Percentiles rank a stretch among this genome's conserved stretches.
These are phyloP conservation scores for Berkeleyomyces basicola DNA, from an alignment of 2,329 filamentous ascomycete genomes.

Conservation along the genomic window DNA sequence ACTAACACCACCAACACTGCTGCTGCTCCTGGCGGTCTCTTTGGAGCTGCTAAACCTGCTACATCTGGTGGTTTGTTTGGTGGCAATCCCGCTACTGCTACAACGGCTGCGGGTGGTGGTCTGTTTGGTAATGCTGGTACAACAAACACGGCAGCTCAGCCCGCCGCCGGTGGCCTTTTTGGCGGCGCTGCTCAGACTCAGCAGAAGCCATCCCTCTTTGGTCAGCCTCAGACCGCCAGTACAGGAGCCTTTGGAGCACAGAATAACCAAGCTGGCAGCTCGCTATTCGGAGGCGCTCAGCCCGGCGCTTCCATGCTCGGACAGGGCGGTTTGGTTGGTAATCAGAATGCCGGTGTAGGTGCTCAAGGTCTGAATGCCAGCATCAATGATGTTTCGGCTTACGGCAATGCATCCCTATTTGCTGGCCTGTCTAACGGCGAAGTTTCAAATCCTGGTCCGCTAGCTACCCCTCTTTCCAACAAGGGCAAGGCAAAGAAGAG, in stretches of 20 bases:
- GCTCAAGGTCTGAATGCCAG: conserved; percentile 59
- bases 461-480: conserved; percentile 75
- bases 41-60: conserved; percentile 23
- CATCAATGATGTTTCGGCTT: conserved; percentile 70
- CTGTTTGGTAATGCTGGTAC: conserved; percentile 20
- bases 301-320: conserved; percentile 25
- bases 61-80: conserved; percentile 26
- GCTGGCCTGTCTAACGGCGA: conserved; percentile 48
- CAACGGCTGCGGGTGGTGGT: conserved; percentile 20
- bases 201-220: conserved; percentile 41
- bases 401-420: conserved; percentile 78
- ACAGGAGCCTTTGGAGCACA: conserved; percentile 38
- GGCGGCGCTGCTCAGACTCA: conserved; percentile 32
- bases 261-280: conserved; percentile 28
- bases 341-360: conserved; percentile 20
- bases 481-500: conserved; percentile 60
- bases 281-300: conserved; percentile 29
- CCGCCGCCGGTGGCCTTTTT: conserved; percentile 25
- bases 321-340: conserved; percentile 34
- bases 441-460: conserved; percentile 60
- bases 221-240: conserved; percentile 27
- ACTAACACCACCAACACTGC: conserved; percentile 13
- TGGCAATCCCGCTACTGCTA: conserved; percentile 23
- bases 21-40: conserved; percentile 22
- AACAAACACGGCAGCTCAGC: conserved; percentile 25